These are phyloP conservation scores for Helotiales sp. DNA, from an alignment of 2,329 filamentous ascomycete genomes.

Conservation along the genomic window DNA sequence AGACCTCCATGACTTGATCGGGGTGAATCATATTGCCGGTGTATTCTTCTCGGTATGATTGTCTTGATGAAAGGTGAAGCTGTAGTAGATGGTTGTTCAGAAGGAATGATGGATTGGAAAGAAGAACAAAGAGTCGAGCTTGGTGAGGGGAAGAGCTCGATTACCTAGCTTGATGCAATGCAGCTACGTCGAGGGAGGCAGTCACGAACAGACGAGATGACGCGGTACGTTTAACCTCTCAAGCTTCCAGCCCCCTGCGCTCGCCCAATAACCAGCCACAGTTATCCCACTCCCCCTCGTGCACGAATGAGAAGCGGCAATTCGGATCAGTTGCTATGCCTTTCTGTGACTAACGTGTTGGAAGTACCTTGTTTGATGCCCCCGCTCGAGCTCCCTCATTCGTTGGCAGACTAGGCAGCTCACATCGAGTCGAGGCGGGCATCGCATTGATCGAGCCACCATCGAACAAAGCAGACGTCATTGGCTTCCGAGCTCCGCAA, in stretches of 20 bases:
- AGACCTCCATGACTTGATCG: constrained; percentile 24
- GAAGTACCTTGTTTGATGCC: neutral
- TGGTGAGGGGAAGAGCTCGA: neutral
- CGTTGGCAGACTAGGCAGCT: neutral
- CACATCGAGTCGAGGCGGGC: neutral
- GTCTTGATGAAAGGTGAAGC: neutral
- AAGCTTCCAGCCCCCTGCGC: neutral
- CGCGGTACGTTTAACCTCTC: neutral
- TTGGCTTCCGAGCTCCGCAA: neutral
- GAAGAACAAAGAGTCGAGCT: neutral
- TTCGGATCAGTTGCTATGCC: neutral
- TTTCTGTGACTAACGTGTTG: constrained; percentile 1
- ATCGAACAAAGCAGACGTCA: neutral
- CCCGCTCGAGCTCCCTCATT: neutral
- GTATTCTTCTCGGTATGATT: neutral
- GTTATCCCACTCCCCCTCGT: neutral
- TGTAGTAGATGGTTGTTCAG: neutral
- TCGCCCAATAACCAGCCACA: neutral
- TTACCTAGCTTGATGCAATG: neutral
- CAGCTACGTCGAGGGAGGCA: neutral
- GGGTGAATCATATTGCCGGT: constrained; percentile 32
- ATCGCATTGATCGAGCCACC: neutral
- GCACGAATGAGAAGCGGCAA: neutral
- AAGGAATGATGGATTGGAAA: constrained; percentile 3
- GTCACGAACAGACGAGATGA: constrained; percentile 1